Conservation (phyloP, 2,329 filamentous ascomycete species). For the Lachnellula occidentalis region DNA sequence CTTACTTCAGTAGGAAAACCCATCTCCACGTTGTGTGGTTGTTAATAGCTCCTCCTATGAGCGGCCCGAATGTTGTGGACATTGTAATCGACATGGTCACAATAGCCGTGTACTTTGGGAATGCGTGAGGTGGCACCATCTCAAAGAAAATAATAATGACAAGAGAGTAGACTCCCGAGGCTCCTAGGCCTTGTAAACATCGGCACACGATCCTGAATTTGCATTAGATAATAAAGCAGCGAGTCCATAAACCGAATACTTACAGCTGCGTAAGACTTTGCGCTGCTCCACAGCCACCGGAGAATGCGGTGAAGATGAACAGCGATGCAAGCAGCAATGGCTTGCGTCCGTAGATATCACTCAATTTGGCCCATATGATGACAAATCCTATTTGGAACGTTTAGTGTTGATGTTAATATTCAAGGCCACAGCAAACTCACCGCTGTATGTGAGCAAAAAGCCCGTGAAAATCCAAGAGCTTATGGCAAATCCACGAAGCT, state of each 20-base stretch:
- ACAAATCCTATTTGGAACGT: neutral
- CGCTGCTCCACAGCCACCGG: neutral
- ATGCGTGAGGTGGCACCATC: neutral
- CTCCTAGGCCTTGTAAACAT: slow-evolving; percentile 1
- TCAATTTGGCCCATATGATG: neutral
- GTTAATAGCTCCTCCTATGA: slow-evolving; percentile 2
- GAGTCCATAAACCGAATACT: neutral
- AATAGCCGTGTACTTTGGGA: neutral
- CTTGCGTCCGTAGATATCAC: neutral
- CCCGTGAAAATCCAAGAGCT: neutral
- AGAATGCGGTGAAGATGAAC: neutral
- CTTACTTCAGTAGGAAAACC: neutral
- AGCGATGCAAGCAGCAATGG: neutral
- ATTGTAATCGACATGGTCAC: neutral
- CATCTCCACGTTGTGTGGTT: slow-evolving; percentile 1
- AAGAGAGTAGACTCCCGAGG: neutral
- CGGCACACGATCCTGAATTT: neutral
- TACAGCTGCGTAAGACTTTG: neutral
- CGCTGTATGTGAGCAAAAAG: neutral
- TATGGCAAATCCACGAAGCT: neutral
- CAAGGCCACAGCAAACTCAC: neutral
- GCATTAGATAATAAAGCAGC: neutral
- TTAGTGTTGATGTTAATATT: neutral
- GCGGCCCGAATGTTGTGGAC: neutral
- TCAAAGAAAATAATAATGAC: neutral